A percentile compares a stretch with the other conserved stretches of the same genome.
Conservation (phyloP, 768 basidiomycete species). For the Pleurotus giganteus region DNA sequence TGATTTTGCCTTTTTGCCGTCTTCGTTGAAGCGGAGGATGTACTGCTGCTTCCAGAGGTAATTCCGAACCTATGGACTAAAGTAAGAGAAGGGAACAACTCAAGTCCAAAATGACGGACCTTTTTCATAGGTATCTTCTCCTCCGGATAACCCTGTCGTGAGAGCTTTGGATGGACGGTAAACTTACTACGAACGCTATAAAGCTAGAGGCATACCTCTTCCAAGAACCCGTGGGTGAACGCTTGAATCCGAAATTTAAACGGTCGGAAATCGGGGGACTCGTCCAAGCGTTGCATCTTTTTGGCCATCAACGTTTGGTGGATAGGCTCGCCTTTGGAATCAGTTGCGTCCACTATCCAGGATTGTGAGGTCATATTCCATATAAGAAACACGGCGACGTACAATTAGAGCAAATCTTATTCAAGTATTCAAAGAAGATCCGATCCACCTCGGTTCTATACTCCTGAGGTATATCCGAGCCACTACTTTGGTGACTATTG, state of each 20-base stretch:
- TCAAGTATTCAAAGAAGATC: conserved; percentile 89
- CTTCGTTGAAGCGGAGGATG: conserved; percentile 97
- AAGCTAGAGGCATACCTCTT: conserved; percentile 59
- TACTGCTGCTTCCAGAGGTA: conserved; percentile 95
- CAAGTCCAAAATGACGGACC: conserved; percentile 39
- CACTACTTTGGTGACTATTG: conserved; percentile 10
- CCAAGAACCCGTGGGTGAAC: conserved; percentile 93
- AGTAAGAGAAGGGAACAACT: conserved; percentile 13
- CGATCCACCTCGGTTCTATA: conserved; percentile 81
- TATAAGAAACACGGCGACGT: conserved; percentile 30
- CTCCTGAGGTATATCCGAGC: conserved; percentile 72
- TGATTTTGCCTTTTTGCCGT: conserved; percentile 98
- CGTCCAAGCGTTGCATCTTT: conserved; percentile 96
- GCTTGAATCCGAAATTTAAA: conserved; percentile 99
- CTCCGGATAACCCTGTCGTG: conserved; percentile 82
- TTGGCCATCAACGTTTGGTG: conserved; percentile 99
- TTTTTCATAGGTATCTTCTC: conserved; percentile 98
- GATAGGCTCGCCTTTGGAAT: conserved; percentile 93
- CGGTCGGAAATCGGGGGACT: conserved; percentile 94
- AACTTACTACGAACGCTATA: background rate
- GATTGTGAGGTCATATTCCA: conserved; percentile 6
- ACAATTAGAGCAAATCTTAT: conserved; percentile 87
- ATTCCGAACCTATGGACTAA: conserved; percentile 65
- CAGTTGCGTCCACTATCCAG: conserved; percentile 80
- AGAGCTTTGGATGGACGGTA: conserved; percentile 50